These are phyloP conservation scores for Rubia yunnanensis DNA, from an alignment of 257 asterid genomes.

Conservation along the genomic window DNA sequence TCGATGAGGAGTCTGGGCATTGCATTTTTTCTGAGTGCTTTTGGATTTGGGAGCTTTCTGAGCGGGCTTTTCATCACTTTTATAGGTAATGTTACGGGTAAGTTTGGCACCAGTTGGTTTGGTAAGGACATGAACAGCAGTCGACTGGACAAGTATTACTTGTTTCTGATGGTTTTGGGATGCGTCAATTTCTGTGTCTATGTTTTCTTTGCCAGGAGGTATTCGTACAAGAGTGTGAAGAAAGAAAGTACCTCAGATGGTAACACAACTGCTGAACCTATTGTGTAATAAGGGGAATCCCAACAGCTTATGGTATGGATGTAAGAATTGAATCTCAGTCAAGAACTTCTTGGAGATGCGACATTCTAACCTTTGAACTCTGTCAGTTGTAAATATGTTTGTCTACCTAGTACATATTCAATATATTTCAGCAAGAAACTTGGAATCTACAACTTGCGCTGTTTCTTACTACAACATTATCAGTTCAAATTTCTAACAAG, in stretches of 20 bases:
- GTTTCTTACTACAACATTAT: no score
- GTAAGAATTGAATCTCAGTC: background rate
- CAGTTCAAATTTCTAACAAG: no score
- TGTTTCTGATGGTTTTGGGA: conserved; percentile 12
- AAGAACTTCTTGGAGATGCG: no score
- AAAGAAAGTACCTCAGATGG: background rate
- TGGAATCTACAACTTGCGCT: no score
- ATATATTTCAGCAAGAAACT: no score
- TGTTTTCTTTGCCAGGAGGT: conserved; percentile 14
- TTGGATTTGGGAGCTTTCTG: conserved; percentile 16
- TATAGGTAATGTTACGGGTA: conserved; percentile 11
- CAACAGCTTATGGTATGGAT: background rate
- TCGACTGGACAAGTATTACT: conserved; percentile 20
- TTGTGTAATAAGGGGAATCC: background rate
- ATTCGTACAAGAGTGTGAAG: conserved; percentile 15
- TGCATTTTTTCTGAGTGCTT: conserved; percentile 14
- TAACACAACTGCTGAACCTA: background rate
- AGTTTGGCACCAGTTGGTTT: conserved; percentile 15
- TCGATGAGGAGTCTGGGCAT: conserved; percentile 24
- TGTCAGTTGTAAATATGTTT: no score
- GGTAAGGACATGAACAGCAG: conserved; percentile 22
- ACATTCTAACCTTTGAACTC: no score
- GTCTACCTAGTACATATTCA: background rate
- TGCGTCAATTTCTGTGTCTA: conserved; percentile 6
- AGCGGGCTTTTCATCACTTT: conserved; percentile 15